Base-by-base conservation (phyloP, 495 filamentous ascomycete genomes). In the Neurospora cerealis region DNA sequence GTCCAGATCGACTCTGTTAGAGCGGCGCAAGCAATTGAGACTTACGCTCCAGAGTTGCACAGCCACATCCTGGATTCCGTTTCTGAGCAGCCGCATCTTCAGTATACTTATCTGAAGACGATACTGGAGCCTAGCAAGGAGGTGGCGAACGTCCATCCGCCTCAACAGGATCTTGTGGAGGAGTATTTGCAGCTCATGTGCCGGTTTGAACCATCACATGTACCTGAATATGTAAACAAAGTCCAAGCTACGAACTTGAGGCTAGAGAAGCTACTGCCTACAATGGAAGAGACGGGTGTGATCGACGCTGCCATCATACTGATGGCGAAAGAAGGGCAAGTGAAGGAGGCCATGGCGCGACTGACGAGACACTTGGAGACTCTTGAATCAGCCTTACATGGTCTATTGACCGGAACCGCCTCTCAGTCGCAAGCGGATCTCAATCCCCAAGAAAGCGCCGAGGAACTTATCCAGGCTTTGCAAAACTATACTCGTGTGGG, bases 271-370 rank as follows among this genome's bases (percentile, higher is more conserved):
- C 85, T 99, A 7, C 84, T 99, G 13, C 94, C 96, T 5, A 88
- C 89, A 2, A 93, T 99, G 85, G 96, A 99, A 79, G 88, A 90
- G 70, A 93, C 90, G 72, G 96, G 94, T 2, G 93, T 94, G 19
- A 89, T 99, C 48, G 96, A 99, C 84, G 96, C 95, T 15, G 95
- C 94, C 2, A 93, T 99, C 34, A 89, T 97, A 24, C 86, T 99
- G 11, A 92, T 98, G 85, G 93, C 95, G 66, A 87, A 93, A 75
- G 96, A 98, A 77, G 96, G 96, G 17, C 91, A 96, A 79, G 87
- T 96, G 15, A 86, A 88, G 72, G 89, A 91, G 70, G 96, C 94
- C 10, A 95, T 99, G 89, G 87, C 90, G 73, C 90, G 96, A 46
- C 89, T 99, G 13, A 86, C 95, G 11, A 86, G 85, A 66, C 94